A percentile compares a stretch with the other conserved stretches of the same genome.
These are phyloP conservation scores for Alternaria sp. DNA, from an alignment of 2,329 filamentous ascomycete genomes.

Conservation along the genomic window DNA sequence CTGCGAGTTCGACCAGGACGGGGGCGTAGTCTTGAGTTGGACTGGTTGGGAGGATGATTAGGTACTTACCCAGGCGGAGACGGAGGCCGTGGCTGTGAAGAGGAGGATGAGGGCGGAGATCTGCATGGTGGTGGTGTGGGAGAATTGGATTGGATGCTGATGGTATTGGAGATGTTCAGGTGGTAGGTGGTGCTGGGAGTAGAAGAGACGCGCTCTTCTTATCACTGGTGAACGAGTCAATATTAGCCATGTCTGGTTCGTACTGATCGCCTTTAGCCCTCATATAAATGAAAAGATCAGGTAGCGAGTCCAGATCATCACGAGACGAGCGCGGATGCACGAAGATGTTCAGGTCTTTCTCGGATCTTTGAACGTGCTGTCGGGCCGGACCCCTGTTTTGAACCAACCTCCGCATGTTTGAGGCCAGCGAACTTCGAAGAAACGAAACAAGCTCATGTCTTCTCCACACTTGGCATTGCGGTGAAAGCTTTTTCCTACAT, in stretches of 20 bases:
- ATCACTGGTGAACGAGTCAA: too few species aligned
- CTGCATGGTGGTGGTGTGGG: neutral
- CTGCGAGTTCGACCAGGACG: too few species aligned
- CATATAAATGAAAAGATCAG: neutral
- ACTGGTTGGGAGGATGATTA: too few species aligned
- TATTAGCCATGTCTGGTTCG: too few species aligned
- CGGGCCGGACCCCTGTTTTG: neutral
- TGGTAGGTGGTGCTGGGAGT: too few species aligned
- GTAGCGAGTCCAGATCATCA: neutral
- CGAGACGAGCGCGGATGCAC: neutral
- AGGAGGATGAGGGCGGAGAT: neutral
- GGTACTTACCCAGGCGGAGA: neutral
- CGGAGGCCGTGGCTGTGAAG: neutral
- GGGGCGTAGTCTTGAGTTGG: too few species aligned
- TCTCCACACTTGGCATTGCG: neutral
- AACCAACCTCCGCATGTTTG: neutral
- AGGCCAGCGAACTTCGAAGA: neutral
- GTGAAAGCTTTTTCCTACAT: neutral
- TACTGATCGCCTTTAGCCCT: neutral
- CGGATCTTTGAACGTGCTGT: too few species aligned
- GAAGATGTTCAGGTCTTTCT: too few species aligned
- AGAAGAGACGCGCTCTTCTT: too few species aligned
- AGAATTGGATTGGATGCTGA: neutral
- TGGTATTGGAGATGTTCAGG: too few species aligned
- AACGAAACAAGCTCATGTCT: neutral